Evolutionary conservation across 176 grass and related monocot genomes (phyloP).

Genomic region (Secale cereale): DNA sequence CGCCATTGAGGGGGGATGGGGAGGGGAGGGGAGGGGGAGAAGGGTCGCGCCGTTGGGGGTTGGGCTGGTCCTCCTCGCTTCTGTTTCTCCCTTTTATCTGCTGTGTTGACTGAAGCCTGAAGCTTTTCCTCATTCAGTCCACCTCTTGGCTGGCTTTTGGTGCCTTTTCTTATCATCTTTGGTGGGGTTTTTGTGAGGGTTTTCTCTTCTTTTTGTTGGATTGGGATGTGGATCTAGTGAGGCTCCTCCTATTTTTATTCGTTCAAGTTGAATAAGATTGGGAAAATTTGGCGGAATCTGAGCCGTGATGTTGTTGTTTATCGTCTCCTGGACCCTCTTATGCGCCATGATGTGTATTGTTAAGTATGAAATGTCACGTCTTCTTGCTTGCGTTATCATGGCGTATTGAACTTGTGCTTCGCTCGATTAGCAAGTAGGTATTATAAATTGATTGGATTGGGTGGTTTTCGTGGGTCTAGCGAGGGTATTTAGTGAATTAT

Average conservation of each 20-base stretch:
- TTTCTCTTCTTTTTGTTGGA: background rate
- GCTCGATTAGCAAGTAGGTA: background rate
- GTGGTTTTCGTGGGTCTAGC: background rate
- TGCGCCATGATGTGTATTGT: background rate
- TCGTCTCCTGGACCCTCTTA: background rate
- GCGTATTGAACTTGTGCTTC: background rate
- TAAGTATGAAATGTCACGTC: background rate
- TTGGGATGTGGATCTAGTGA: background rate
- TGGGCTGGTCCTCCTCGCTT: conserved; percentile 32
- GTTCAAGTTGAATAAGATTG: background rate
- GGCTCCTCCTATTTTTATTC: background rate
- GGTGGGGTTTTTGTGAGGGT: background rate
- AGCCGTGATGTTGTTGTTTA: background rate
- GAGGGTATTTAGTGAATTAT: background rate
- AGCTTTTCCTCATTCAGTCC: background rate
- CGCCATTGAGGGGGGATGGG: conserved; percentile 29
- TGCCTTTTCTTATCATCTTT: background rate
- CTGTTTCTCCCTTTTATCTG: background rate
- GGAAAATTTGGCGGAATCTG: no score
- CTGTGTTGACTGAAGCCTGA: background rate
- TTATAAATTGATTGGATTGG: background rate
- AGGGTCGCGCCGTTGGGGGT: background rate
- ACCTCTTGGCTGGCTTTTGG: background rate
- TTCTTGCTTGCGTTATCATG: background rate
- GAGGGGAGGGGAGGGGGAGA: background rate